phyloP scores from a whole-genome alignment of 768 basidiomycete genomes.

The Pulveroboletus sp. region DNA sequence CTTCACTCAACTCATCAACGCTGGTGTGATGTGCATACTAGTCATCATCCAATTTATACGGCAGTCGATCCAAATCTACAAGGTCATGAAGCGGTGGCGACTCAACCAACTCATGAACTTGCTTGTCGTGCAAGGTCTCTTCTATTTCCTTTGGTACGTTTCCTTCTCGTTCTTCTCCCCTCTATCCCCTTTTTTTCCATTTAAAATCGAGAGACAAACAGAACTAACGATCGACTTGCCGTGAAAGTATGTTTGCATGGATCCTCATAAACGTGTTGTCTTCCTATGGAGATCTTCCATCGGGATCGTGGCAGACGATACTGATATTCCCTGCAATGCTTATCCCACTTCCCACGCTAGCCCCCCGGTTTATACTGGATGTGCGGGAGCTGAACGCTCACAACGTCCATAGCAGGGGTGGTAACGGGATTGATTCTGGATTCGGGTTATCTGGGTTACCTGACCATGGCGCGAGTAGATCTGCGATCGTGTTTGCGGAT shows the following conservation, averaged over 20 bases:
- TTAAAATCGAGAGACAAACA: neutral
- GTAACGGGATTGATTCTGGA: neutral
- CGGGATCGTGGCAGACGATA: neutral
- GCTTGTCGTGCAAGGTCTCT: neutral
- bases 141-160: neutral
- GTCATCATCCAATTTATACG: neutral
- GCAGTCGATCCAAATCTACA: neutral
- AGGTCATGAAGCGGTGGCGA: neutral
- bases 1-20: too few relatives aligned
- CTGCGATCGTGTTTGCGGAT: too few relatives aligned
- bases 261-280: neutral
- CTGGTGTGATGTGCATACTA: neutral
- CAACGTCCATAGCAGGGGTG: neutral
- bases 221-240: neutral
- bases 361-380: conserved; percentile 5
- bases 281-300: neutral
- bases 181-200: too few relatives aligned
- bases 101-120: neutral
- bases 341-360: neutral
- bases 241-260: neutral
- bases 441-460: too few relatives aligned
- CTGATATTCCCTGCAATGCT: too few relatives aligned
- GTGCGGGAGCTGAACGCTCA: conserved; percentile 4
- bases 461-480: too few relatives aligned
- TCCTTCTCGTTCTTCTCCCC: neutral